Conservation (phyloP, 371 early-diverging fungal species). For the Apophysomyces ossiformis region DNA sequence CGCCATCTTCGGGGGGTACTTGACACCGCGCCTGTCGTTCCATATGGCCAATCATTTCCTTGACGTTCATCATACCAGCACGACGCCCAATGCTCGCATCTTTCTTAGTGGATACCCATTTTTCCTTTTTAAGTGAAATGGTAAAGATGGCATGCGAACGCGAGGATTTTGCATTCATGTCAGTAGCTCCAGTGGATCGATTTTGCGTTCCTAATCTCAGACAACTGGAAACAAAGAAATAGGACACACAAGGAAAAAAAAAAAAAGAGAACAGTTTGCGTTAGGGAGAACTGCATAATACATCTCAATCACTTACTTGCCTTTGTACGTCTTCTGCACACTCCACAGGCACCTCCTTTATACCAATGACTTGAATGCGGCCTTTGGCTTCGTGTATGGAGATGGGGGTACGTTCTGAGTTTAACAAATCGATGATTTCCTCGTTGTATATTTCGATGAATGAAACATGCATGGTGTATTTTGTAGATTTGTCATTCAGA, state of each 20-base stretch:
- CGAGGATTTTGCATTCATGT: slow-evolving; percentile 96
- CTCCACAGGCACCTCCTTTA: slow-evolving; percentile 80
- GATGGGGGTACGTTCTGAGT: slow-evolving; percentile 65
- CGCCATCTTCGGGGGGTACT: slow-evolving; percentile 23
- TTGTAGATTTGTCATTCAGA: slow-evolving; percentile 24
- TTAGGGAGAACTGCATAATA: slow-evolving; percentile 4
- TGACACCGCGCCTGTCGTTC: slow-evolving; percentile 28
- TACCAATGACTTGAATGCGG: slow-evolving; percentile 87
- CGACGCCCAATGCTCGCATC: slow-evolving; percentile 12
- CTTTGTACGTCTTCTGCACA: slow-evolving; percentile 81
- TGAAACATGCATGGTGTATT: slow-evolving; percentile 60
- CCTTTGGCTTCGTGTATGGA: slow-evolving; percentile 95
- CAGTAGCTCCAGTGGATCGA: slow-evolving; percentile 93
- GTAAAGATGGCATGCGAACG: slow-evolving; percentile 98
- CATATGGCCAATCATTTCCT: slow-evolving; percentile 32
- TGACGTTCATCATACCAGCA: slow-evolving; percentile 23
- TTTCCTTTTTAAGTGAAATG: slow-evolving; percentile 76
- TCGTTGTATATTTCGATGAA: slow-evolving; percentile 99
- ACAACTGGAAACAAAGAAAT: slow-evolving; percentile 29
- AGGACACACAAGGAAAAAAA: background rate
- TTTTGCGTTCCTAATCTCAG: slow-evolving; percentile 83
- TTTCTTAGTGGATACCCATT: background rate
- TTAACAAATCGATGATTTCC: slow-evolving; percentile 86
- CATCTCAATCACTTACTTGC: slow-evolving; percentile 33
- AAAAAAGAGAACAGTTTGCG: background rate